Conservation (phyloP, 495 filamentous ascomycete genomes). For the Aspergillus olivimuriae region DNA sequence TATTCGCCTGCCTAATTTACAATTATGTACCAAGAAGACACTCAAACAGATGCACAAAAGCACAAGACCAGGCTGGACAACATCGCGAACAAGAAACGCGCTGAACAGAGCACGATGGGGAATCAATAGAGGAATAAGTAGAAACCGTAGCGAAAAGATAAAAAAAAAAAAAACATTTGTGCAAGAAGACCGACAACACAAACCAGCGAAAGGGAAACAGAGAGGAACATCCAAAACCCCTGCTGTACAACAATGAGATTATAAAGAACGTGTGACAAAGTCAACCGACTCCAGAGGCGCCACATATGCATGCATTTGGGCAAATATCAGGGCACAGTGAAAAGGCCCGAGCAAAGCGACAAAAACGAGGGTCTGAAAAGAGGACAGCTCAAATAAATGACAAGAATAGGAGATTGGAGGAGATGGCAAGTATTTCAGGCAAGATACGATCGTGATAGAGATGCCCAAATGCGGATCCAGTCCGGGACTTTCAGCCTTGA, state of each 20-base stretch:
- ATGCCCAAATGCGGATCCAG: slow-evolving; percentile 15
- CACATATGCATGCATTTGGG: slow-evolving; percentile 14
- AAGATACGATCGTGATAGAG: slow-evolving; percentile 1
- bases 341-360: slow-evolving; percentile 1
- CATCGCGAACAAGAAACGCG: not conserved
- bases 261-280: slow-evolving; percentile 4
- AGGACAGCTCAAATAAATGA: not conserved
- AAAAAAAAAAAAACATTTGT: not conserved
- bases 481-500: slow-evolving; percentile 10
- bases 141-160: too few species aligned
- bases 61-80: not conserved
- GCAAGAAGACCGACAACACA: not conserved
- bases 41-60: slow-evolving; percentile 3
- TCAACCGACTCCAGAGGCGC: slow-evolving; percentile 21
- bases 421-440: not conserved
- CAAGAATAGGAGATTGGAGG: not conserved
- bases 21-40: slow-evolving; percentile 8
- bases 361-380: too few species aligned
- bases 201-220: slow-evolving; percentile 2
- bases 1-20: slow-evolving; percentile 7
- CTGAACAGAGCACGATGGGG: not conserved
- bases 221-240: slow-evolving; percentile 9
- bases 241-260: slow-evolving; percentile 15
- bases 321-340: not conserved
- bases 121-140: not conserved